Base-by-base conservation (phyloP, 495 filamentous ascomycete genomes). In the Umbilicaria muhlenbergii region DNA sequence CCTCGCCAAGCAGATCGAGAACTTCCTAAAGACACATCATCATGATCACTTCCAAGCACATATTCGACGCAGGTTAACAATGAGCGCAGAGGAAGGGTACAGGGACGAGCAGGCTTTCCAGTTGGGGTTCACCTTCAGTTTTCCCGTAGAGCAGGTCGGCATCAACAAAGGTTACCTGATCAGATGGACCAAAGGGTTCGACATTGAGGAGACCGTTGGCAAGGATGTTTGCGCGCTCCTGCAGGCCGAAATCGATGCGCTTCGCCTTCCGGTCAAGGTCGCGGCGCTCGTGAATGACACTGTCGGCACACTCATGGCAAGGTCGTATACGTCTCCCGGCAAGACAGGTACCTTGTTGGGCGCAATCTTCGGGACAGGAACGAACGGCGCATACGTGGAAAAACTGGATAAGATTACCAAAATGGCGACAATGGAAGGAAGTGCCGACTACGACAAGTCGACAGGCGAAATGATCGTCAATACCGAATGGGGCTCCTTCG, bases 111-210 rank as follows among this genome's bases (percentile, higher is more conserved):
- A 92, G 37, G 69, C 88, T 42, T 92, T 98, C 59, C 78, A 86
- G 53, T 68, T 98, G 11, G 91, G 91, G 13, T 96, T 98, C 65
- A 96, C 91, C 32, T 98, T 98, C 66, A 88, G 81, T 58, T 98
- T 98, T 61, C 91, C 91, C 13, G 91, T 98, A 19, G 78, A 92
- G 52, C 91, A 98, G 54, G 65, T 78, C 46, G 87, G 86, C 17
- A 91, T 98, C 55, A 96, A 96, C 68, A 84, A 81, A 57, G 91
- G 91, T 35, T 83, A 77, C 34, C 66, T 96, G 32, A 85, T 94
- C 58, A 78, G 92, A 45, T 98, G 91, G 91, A 98, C 92, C 24
- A 98, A 98, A 68, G 92, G 91, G 32, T 98, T 94, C 58, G 83
- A 95, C 58, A 95, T 98, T 46, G 71, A 74, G 15, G 92, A 96